These are phyloP conservation scores for Mallotus nudiflorus DNA, from an alignment of 345 rosid genomes.

Conservation along the genomic window DNA sequence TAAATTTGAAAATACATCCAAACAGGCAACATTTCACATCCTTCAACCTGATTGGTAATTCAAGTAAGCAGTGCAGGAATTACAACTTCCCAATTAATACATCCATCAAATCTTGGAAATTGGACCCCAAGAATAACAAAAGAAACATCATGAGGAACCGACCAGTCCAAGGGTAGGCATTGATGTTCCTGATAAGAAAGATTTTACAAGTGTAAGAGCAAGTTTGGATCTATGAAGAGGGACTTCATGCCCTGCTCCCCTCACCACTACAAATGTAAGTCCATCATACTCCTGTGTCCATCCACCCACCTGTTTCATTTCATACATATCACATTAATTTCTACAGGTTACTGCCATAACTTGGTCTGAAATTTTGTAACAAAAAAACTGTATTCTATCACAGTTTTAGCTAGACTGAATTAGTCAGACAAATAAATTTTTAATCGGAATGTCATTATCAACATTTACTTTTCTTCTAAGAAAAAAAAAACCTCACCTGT, in stretches of 20 bases:
- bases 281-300: constrained; percentile 90
- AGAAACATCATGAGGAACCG: constrained; percentile 17
- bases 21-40: too few species aligned
- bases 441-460: too few species aligned
- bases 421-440: too few species aligned
- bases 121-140: too few species aligned
- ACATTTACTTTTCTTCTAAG: too few species aligned
- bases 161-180: constrained; percentile 17
- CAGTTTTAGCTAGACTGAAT: too few species aligned
- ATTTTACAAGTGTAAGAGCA: constrained; percentile 68
- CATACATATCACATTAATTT: background rate
- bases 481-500: constrained; percentile 60
- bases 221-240: constrained; percentile 82
- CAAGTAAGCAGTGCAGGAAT: background rate
- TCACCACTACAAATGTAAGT: constrained; percentile 72
- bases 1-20: too few species aligned
- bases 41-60: too few species aligned
- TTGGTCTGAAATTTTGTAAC: too few species aligned
- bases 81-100: background rate
- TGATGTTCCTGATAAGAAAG: constrained; percentile 64
- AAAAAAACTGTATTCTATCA: too few species aligned
- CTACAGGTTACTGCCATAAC: background rate
- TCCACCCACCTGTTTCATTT: constrained; percentile 94
- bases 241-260: constrained; percentile 96
- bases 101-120: background rate